A percentile compares a stretch with the other conserved stretches of the same genome.
These are phyloP conservation scores for Phaeosphaeria sp. DNA, from an alignment of 2,329 filamentous ascomycete species.

Conservation along the genomic window DNA sequence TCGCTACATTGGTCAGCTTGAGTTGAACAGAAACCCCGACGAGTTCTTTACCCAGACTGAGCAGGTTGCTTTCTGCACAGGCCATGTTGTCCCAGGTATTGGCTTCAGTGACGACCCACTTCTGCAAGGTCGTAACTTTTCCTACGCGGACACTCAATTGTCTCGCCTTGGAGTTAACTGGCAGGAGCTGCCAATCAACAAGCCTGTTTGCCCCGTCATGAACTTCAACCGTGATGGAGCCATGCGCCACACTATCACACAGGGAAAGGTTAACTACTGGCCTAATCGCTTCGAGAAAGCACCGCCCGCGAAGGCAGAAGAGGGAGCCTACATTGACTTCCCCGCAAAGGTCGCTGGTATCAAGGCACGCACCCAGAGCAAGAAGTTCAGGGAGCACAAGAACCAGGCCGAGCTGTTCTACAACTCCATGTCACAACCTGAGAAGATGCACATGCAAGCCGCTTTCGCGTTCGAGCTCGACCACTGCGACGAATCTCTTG, in stretches of 20 bases:
- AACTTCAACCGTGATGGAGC: slow-evolving; percentile 79
- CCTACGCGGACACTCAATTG: slow-evolving; percentile 72
- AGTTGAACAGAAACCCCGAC: slow-evolving; percentile 80
- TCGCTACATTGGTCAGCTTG: slow-evolving; percentile 78
- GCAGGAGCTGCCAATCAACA: slow-evolving; percentile 79
- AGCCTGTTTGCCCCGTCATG: slow-evolving; percentile 75
- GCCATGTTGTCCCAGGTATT: slow-evolving; percentile 79
- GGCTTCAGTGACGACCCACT: slow-evolving; percentile 80
- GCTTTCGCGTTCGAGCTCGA: slow-evolving; percentile 76
- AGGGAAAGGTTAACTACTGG: slow-evolving; percentile 80
- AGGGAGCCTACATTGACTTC: slow-evolving; percentile 75
- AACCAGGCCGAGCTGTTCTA: slow-evolving; percentile 83
- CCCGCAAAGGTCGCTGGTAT: slow-evolving; percentile 70
- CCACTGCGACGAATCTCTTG: slow-evolving; percentile 79
- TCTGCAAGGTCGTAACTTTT: slow-evolving; percentile 74
- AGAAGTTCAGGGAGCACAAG: slow-evolving; percentile 80
- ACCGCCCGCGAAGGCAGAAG: slow-evolving; percentile 66
- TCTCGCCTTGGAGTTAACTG: slow-evolving; percentile 76
- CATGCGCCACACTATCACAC: slow-evolving; percentile 75
- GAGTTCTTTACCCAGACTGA: slow-evolving; percentile 85
- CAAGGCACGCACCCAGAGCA: slow-evolving; percentile 71
- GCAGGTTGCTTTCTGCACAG: slow-evolving; percentile 82
- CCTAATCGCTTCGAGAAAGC: slow-evolving; percentile 72
- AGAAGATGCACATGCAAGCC: slow-evolving; percentile 68
- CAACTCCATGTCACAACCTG: slow-evolving; percentile 73